Evolutionary conservation across 2,329 filamentous ascomycete species (phyloP).

Genomic region (Pseudophaeomoniella oleicola): DNA sequence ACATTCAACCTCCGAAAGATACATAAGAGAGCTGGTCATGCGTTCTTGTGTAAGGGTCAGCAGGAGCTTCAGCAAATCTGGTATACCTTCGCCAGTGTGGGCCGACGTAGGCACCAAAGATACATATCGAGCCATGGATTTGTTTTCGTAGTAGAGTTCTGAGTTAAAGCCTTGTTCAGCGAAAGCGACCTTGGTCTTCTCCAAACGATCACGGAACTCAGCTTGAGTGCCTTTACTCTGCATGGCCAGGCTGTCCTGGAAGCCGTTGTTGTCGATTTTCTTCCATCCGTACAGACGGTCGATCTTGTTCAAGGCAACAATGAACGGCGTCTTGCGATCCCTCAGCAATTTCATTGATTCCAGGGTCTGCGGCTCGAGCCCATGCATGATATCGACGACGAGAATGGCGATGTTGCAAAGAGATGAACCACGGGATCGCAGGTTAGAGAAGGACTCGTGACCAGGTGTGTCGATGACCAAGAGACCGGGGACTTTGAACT

Average conservation of each 20-base stretch:
- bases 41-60: constrained; percentile 86
- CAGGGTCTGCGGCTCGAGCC: constrained; percentile 88
- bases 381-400: constrained; percentile 99
- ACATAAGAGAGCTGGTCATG: constrained; percentile 96
- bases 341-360: constrained; percentile 93
- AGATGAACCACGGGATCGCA: constrained; percentile 90
- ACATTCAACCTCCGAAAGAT: constrained; percentile 91
- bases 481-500: constrained; percentile 95
- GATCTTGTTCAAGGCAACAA: constrained; percentile 98
- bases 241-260: constrained; percentile 76
- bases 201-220: constrained; percentile 82
- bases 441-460: constrained; percentile 99
- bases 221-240: constrained; percentile 89
- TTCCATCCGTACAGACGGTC: constrained; percentile 99
- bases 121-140: constrained; percentile 85
- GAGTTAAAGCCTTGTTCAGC: constrained; percentile 96
- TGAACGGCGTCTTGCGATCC: constrained; percentile 92
- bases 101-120: constrained; percentile 96
- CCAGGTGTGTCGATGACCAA: constrained; percentile 95
- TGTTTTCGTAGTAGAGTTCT: constrained; percentile 94
- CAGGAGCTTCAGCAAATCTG: constrained; percentile 95
- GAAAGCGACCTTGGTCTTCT: constrained; percentile 86
- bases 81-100: constrained; percentile 97
- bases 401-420: constrained; percentile 99
- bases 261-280: constrained; percentile 96